These are phyloP conservation scores for Orbilia javanica DNA, from an alignment of 2,329 filamentous ascomycete genomes.

Conservation along the genomic window DNA sequence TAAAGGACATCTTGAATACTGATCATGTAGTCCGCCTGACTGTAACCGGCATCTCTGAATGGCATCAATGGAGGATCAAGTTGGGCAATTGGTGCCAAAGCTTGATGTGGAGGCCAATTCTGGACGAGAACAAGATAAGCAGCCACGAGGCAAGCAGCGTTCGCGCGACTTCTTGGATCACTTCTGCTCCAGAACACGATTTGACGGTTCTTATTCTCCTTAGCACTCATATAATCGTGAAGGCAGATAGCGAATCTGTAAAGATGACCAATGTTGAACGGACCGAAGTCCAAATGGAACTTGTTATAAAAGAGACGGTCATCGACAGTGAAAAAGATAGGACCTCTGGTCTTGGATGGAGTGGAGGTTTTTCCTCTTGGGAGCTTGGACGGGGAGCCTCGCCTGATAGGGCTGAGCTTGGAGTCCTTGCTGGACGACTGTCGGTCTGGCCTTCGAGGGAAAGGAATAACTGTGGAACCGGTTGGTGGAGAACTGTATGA, in stretches of 20 bases:
- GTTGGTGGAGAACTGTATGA: slow-evolving; percentile 87
- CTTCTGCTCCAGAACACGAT: slow-evolving; percentile 97
- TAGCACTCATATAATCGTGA: slow-evolving; percentile 92
- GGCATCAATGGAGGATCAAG: slow-evolving; percentile 98
- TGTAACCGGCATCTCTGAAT: slow-evolving; percentile 97
- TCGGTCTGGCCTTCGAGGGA: slow-evolving; percentile 71
- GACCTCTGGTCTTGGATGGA: slow-evolving; percentile 70
- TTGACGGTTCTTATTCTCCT: slow-evolving; percentile 87
- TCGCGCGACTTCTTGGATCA: slow-evolving; percentile 91
- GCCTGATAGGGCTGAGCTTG: slow-evolving; percentile 58
- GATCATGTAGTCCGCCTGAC: slow-evolving; percentile 94
- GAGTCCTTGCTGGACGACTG: slow-evolving; percentile 76
- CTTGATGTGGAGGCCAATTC: slow-evolving; percentile 95
- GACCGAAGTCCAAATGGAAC: slow-evolving; percentile 98
- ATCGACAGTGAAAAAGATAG: slow-evolving; percentile 96
- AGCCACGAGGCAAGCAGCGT: slow-evolving; percentile 92
- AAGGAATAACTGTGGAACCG: slow-evolving; percentile 86
- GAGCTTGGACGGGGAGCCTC: slow-evolving; percentile 59
- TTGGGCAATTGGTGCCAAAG: slow-evolving; percentile 93
- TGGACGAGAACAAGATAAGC: slow-evolving; percentile 98
- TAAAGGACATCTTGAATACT: slow-evolving; percentile 98
- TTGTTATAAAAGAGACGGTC: slow-evolving; percentile 95
- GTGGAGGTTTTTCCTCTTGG: slow-evolving; percentile 59
- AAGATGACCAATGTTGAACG: slow-evolving; percentile 94
- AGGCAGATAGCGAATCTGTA: slow-evolving; percentile 97